These are phyloP conservation scores for Spergularia marina DNA, from an alignment of 148 eudicot species.

Conservation along the genomic window DNA sequence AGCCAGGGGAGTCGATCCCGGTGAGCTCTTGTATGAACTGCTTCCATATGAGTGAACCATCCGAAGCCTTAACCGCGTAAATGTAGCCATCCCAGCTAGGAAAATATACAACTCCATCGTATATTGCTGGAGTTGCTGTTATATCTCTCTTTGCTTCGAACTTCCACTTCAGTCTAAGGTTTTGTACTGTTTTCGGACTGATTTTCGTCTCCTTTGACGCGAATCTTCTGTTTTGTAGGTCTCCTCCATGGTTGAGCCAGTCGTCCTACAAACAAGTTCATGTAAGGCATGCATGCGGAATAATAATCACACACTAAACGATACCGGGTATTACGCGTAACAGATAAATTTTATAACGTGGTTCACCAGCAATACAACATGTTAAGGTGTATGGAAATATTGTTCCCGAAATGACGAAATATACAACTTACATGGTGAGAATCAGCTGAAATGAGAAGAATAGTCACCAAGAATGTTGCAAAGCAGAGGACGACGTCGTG, in stretches of 20 bases:
- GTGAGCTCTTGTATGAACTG: slow-evolving; percentile 33
- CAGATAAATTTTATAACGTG: too few relatives aligned
- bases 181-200: slow-evolving; percentile 38
- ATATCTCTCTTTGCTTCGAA: slow-evolving; percentile 42
- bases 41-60: slow-evolving; percentile 32
- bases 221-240: slow-evolving; percentile 49
- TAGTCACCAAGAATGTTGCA: too few relatives aligned
- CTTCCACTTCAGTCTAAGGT: slow-evolving; percentile 47
- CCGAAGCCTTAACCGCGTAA: slow-evolving; percentile 42
- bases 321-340: too few relatives aligned
- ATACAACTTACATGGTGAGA: too few relatives aligned
- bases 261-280: too few relatives aligned
- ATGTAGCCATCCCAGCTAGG: slow-evolving; percentile 62
- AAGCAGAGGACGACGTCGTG: too few relatives aligned
- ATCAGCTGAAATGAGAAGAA: too few relatives aligned
- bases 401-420: too few relatives aligned
- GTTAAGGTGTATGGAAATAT: too few relatives aligned
- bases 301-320: too few relatives aligned
- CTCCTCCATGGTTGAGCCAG: slow-evolving; percentile 73
- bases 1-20: slow-evolving; percentile 28
- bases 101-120: slow-evolving; percentile 38
- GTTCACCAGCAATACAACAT: too few relatives aligned
- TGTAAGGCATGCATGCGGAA: too few relatives aligned
- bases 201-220: slow-evolving; percentile 46
- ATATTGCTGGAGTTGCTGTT: slow-evolving; percentile 58